Evolutionary conservation across 805 yeast species (phyloP).

Genomic region (Aciculoconidium aculeatum): DNA sequence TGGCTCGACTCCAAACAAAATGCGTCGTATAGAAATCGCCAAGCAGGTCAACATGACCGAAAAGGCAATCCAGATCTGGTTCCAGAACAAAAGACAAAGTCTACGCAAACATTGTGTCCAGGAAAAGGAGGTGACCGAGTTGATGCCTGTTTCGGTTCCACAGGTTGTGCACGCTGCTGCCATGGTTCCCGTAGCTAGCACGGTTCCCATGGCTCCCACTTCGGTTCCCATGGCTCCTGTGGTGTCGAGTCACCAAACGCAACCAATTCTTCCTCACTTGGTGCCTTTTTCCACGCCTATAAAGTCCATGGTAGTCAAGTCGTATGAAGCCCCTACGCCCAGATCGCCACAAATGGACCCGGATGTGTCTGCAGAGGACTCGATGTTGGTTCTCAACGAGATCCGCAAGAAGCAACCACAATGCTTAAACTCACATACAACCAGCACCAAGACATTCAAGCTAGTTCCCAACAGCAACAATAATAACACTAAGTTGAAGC

Average conservation of each 20-base stretch:
- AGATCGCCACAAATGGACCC: constrained; percentile 13
- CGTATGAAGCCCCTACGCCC: constrained; percentile 6
- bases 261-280: constrained; percentile 1
- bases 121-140: constrained; percentile 37
- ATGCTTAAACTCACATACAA: constrained; percentile 21
- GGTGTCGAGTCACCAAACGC: constrained; percentile 2
- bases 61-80: constrained; percentile 97
- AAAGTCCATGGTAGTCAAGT: constrained; percentile 9
- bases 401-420: constrained; percentile 33
- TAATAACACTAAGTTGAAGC: constrained; percentile 17
- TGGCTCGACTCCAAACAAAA: constrained; percentile 78
- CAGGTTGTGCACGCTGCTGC: background rate
- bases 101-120: constrained; percentile 44
- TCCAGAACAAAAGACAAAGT: constrained; percentile 90
- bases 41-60: constrained; percentile 85
- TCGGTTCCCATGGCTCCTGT: constrained; percentile 1
- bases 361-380: constrained; percentile 13
- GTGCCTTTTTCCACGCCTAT: constrained; percentile 13
- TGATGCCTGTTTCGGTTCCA: constrained; percentile 25
- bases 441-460: constrained; percentile 32
- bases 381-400: constrained; percentile 17
- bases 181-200: background rate
- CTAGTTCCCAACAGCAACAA: constrained; percentile 20
- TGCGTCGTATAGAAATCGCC: constrained; percentile 74
- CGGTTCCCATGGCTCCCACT: background rate